Percentiles rank a stretch among this genome's conserved stretches.
Conservation (phyloP, 352 stramenopile species). For the Globisporangium yorkense region DNA sequence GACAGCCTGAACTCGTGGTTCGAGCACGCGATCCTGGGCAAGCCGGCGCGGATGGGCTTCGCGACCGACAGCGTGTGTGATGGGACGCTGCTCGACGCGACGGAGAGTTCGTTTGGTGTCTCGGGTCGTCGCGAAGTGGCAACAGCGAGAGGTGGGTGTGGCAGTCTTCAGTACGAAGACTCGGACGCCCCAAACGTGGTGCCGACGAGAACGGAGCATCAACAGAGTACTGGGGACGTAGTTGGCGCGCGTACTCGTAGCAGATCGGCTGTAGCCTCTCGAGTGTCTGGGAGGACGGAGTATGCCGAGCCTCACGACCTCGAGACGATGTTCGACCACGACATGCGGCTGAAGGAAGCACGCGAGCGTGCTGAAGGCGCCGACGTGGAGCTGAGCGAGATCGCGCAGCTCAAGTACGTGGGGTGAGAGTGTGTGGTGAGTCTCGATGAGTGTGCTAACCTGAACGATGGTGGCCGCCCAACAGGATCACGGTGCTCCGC, state of each 20-base stretch:
- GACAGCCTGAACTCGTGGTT: constrained; percentile 52
- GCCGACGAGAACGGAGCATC: neutral
- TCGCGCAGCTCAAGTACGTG: constrained; percentile 23
- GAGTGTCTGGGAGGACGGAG: neutral
- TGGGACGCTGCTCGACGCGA: constrained; percentile 1
- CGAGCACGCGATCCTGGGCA: constrained; percentile 28
- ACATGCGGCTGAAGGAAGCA: neutral
- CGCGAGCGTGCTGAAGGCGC: neutral
- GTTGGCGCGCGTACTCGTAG: too few relatives aligned
- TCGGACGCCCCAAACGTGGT: neutral
- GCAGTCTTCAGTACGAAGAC: neutral
- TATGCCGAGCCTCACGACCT: neutral
- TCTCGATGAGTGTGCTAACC: neutral
- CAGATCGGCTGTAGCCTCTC: neutral
- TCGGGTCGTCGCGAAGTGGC: neutral
- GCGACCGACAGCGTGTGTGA: constrained; percentile 1
- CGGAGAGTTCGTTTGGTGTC: neutral
- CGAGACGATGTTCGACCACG: constrained; percentile 7
- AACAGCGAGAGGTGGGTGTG: neutral
- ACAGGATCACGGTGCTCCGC: constrained; percentile 44
- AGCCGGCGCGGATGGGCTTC: constrained; percentile 4
- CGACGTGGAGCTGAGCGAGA: constrained; percentile 6
- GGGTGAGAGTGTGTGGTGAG: neutral
- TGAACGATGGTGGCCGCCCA: neutral
- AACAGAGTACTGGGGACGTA: too few relatives aligned